These are phyloP conservation scores for Simmondsia chinensis DNA, from an alignment of 148 eudicot genomes.

Conservation along the genomic window DNA sequence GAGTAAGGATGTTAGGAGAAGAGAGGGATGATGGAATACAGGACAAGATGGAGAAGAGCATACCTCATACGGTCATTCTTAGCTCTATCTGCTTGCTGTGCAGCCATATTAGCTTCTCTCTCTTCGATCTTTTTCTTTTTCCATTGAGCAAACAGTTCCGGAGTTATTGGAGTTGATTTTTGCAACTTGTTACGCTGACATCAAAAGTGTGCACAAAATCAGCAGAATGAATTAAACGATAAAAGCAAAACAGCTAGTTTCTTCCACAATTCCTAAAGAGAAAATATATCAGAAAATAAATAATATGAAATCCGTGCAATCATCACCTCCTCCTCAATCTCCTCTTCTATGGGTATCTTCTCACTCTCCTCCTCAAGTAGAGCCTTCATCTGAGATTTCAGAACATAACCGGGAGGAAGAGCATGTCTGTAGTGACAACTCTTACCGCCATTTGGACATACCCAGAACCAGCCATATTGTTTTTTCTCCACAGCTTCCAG, in stretches of 20 bases:
- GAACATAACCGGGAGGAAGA: slow-evolving; percentile 85
- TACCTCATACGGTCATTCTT: slow-evolving; percentile 92
- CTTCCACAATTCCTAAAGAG: background rate
- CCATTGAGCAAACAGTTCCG: slow-evolving; percentile 66
- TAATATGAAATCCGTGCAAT: background rate
- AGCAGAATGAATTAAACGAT: slow-evolving; percentile 1
- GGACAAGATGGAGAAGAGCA: background rate
- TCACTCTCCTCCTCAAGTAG: slow-evolving; percentile 83
- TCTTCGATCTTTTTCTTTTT: slow-evolving; percentile 64
- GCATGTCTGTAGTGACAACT: slow-evolving; percentile 91
- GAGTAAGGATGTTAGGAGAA: slow-evolving; percentile 5
- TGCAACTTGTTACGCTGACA: slow-evolving; percentile 61
- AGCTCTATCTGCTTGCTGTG: slow-evolving; percentile 69
- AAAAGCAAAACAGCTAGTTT: background rate
- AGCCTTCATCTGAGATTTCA: slow-evolving; percentile 98
- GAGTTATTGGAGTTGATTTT: slow-evolving; percentile 61
- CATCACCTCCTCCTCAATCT: slow-evolving; percentile 77
- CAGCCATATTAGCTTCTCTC: slow-evolving; percentile 60
- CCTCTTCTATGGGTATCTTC: slow-evolving; percentile 70
- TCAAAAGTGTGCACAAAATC: slow-evolving; percentile 5
- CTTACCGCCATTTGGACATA: slow-evolving; percentile 91
- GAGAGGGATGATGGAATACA: background rate
- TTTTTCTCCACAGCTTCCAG: slow-evolving; percentile 95
- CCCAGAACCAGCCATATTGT: slow-evolving; percentile 99
- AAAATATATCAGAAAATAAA: background rate